Evolutionary conservation across 176 grass and related monocot genomes (phyloP), one percentile per base, ranked within the genome.

Genomic region (Phoenix roebelenii): DNA sequence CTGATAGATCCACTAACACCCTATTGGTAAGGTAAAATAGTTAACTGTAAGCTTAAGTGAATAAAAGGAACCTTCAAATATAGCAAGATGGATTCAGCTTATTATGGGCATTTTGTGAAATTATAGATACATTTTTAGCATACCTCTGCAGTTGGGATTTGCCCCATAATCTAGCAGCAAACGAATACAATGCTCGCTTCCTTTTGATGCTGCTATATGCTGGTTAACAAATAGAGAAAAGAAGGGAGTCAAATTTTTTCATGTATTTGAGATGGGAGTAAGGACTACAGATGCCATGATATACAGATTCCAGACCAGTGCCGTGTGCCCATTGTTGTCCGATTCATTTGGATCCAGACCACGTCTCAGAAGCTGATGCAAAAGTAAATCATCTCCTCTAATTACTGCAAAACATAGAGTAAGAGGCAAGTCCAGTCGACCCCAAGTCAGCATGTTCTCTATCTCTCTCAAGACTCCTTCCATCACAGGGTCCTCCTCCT

Each of bases 141-240:
- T 81, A 98, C 87, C 93, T 62, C 52, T 88, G 55, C 72, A 72
- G 83, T 98, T 98, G 35, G 81, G 84, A 85, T 98, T 79, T 39
- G 93, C 87, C 49, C 84, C 88, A 60, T 72, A 79, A 5, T 92
- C 81, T 62, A 98, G 72, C 52, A 98, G 76, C 60, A 80, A 81
- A 50, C 55, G 72, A 39, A 81, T 79, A 58, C 84, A 88, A 65
- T 88, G 81, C 54, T 85, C 76, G 48, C 78, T 76, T 72, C 93
- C 93, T 29, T 73, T 85, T n/a, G 87, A 80, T 72, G 93, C 93
- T 48, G 93, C 87, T 57, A 98, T 85, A 75, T 98, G 93, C 93
- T 98, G 76, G 68, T 54, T 44, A 80, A 54, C 55, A 81, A 5
- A 67, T 20, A 4, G 60, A 15, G 68, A 61, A 72, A 63, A 62